Evolutionary conservation across 352 stramenopile species (phyloP).

Genomic region (Aphanomyces invadans): DNA sequence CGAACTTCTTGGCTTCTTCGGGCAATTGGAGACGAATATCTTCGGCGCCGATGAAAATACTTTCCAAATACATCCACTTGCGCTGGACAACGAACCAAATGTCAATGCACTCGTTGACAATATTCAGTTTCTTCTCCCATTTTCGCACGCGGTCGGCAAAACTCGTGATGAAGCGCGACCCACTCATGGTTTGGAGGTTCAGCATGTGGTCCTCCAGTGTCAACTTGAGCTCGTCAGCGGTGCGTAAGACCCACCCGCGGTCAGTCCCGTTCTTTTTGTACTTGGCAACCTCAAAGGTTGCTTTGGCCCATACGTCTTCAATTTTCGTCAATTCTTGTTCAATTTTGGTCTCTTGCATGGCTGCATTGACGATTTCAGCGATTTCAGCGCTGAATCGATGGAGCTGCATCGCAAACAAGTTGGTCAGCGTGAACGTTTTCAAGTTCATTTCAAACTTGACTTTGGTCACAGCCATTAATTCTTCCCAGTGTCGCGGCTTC

Average conservation of each 20-base stretch:
- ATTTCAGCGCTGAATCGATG: slow-evolving; percentile 85
- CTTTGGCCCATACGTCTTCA: slow-evolving; percentile 86
- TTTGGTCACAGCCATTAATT: slow-evolving; percentile 84
- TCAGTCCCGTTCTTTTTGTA: slow-evolving; percentile 89
- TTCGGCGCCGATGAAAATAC: slow-evolving; percentile 89
- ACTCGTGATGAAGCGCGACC: slow-evolving; percentile 85
- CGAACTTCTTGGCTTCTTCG: slow-evolving; percentile 91
- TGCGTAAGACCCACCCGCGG: slow-evolving; percentile 73
- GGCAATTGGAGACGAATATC: slow-evolving; percentile 91
- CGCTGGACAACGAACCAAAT: slow-evolving; percentile 91
- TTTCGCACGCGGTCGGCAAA: slow-evolving; percentile 86
- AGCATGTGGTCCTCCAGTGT: slow-evolving; percentile 84
- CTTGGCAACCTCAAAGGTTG: slow-evolving; percentile 84
- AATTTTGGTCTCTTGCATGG: slow-evolving; percentile 92
- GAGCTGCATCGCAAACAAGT: slow-evolving; percentile 90
- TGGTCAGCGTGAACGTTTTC: slow-evolving; percentile 88
- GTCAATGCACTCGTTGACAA: slow-evolving; percentile 88
- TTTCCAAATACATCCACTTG: slow-evolving; percentile 95
- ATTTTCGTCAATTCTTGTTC: slow-evolving; percentile 91
- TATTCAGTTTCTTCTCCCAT: slow-evolving; percentile 86
- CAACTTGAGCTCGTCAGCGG: slow-evolving; percentile 75
- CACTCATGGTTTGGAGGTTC: slow-evolving; percentile 85
- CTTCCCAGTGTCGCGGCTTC: slow-evolving; percentile 87
- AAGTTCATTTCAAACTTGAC: slow-evolving; percentile 90
- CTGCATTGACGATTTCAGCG: slow-evolving; percentile 89